Evolutionary conservation across 106 monocot genomes (phyloP).

Genomic region (Triglochin maritima): DNA sequence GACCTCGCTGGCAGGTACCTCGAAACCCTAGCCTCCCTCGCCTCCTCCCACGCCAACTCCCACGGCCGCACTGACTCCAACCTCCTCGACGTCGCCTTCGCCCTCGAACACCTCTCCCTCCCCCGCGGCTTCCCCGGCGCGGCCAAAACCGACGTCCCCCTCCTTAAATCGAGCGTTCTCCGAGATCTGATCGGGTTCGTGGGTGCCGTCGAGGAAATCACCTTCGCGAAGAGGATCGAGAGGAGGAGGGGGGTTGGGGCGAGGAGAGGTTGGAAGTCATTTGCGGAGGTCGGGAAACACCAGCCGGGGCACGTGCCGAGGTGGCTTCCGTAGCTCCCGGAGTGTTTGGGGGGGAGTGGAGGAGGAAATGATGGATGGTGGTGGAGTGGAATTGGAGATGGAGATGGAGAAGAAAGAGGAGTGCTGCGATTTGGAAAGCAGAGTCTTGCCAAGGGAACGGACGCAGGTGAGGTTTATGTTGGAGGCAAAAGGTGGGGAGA

Average conservation of each 20-base stretch:
- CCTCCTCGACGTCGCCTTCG: conserved; percentile 34
- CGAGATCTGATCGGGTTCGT: conserved; percentile 34
- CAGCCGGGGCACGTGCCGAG: conserved; percentile 42
- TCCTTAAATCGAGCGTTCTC: conserved; percentile 24
- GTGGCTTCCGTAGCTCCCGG: conserved; percentile 59
- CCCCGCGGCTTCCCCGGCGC: conserved; percentile 39
- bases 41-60: conserved; percentile 26
- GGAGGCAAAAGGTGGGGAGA: background rate
- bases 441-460: background rate
- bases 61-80: conserved; percentile 43
- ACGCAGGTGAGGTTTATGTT: conserved; percentile 4
- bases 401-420: background rate
- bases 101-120: conserved; percentile 24
- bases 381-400: background rate
- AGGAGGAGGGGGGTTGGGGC: background rate
- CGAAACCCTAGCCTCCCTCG: conserved; percentile 21
- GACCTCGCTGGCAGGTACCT: conserved; percentile 35
- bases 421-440: background rate
- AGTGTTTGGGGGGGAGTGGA: background rate
- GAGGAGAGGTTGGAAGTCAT: background rate
- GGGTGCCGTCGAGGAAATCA: conserved; percentile 25
- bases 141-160: conserved; percentile 12
- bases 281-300: conserved; percentile 15
- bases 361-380: background rate
- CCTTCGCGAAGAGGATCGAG: conserved; percentile 35